Evolutionary conservation across 2,329 filamentous ascomycete species (phyloP).

Genomic region (Penicillium sclerotigenum): DNA sequence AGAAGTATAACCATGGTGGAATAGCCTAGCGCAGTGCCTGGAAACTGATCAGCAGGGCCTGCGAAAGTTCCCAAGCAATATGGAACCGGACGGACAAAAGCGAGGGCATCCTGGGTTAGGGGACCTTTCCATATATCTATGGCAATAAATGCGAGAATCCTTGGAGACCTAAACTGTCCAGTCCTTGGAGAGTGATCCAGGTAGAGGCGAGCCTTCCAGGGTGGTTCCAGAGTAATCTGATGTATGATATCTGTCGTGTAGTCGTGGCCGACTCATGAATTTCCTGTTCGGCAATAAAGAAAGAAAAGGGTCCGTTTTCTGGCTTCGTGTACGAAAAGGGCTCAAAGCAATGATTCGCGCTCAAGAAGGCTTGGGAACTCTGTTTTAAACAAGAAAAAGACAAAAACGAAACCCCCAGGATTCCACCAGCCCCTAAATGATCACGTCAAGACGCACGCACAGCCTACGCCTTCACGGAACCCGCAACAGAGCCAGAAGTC

Average conservation of each 20-base stretch:
- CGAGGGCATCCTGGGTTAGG: not conserved
- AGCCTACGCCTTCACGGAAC: not conserved
- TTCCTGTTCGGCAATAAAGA: not conserved
- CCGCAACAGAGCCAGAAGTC: not conserved
- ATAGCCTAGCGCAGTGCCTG: not conserved
- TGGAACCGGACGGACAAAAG: not conserved
- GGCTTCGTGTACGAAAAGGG: conserved; percentile 9
- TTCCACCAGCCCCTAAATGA: not conserved
- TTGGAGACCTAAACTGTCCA: not conserved
- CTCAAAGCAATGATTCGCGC: not conserved
- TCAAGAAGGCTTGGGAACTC: not conserved
- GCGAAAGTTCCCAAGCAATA: not conserved
- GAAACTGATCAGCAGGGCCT: not conserved
- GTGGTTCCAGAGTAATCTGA: not conserved
- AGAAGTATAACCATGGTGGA: not conserved
- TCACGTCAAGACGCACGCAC: not conserved
- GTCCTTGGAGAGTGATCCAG: not conserved
- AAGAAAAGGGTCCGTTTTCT: conserved; percentile 1
- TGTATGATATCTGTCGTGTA: conserved; percentile 13
- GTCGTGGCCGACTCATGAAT: conserved; percentile 5
- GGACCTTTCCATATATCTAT: not conserved
- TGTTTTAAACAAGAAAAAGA: not conserved
- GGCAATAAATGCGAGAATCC: not conserved
- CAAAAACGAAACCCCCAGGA: not conserved
- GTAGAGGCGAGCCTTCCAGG: not conserved